Conservation (phyloP, 352 stramenopile genomes). For the Phytophthora citricola region DNA sequence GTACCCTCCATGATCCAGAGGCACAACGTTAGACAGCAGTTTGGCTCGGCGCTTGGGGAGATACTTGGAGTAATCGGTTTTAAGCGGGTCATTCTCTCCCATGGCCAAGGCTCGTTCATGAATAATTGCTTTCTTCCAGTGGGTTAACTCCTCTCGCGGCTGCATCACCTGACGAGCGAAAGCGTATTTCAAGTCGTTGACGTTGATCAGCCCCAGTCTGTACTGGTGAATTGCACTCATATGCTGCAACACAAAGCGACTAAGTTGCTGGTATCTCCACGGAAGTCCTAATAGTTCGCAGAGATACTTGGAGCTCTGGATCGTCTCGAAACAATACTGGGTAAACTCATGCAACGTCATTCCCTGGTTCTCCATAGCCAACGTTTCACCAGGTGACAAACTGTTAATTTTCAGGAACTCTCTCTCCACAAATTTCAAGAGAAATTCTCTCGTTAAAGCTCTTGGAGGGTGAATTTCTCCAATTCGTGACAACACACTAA, state of each 20-base stretch:
- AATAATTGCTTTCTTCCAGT: conserved; percentile 75
- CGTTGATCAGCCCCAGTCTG: conserved; percentile 86
- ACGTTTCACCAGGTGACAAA: conserved; percentile 12
- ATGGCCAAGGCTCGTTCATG: conserved; percentile 91
- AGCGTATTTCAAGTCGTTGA: conserved; percentile 90
- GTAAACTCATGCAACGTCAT: conserved; percentile 88
- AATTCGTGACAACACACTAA: conserved; percentile 57
- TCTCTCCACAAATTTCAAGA: conserved; percentile 55
- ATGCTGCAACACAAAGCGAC: conserved; percentile 82
- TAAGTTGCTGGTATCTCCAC: conserved; percentile 86
- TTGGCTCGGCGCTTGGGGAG: conserved; percentile 72
- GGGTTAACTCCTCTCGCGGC: conserved; percentile 61
- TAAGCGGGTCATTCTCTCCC: conserved; percentile 92
- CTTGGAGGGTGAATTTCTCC: conserved; percentile 61
- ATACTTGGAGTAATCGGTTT: conserved; percentile 94
- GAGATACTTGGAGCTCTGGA: conserved; percentile 77
- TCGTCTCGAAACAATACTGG: conserved; percentile 54
- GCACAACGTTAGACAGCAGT: conserved; percentile 86
- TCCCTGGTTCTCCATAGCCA: conserved; percentile 17
- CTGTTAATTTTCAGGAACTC: conserved; percentile 73
- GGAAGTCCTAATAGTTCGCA: conserved; percentile 61
- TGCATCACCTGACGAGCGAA: conserved; percentile 62
- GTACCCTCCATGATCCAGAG: conserved; percentile 89
- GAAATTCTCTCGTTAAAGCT: conserved; percentile 43
- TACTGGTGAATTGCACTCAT: conserved; percentile 90